Percentiles rank a stretch among this genome's conserved stretches.
Conservation (phyloP, 1,139 yeast genomes). For the Debaryomyces udenii region DNA sequence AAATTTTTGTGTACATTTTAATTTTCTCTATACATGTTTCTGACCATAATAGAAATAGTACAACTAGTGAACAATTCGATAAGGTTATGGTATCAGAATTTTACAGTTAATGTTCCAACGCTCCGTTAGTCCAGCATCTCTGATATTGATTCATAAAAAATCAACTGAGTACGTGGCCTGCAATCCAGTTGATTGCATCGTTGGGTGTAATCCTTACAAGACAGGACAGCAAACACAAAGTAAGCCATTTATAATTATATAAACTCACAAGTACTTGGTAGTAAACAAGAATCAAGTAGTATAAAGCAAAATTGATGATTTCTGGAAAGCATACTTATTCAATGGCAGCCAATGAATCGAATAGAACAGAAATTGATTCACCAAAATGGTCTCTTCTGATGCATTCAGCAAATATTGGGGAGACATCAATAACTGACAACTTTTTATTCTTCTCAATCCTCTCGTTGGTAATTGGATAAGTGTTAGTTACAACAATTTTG, state of each 20-base stretch:
- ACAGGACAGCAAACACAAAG: slow-evolving; percentile 4
- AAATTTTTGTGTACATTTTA: slow-evolving; percentile 2
- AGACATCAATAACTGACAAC: slow-evolving; percentile 86
- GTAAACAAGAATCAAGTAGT: slow-evolving; percentile 7
- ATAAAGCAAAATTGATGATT: slow-evolving; percentile 2
- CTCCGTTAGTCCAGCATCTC: slow-evolving; percentile 63
- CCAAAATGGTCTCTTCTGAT: slow-evolving; percentile 98
- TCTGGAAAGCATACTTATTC: slow-evolving; percentile 29
- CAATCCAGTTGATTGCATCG: slow-evolving; percentile 63
- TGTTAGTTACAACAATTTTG: slow-evolving; percentile 89
- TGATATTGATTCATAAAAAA: slow-evolving; percentile 16
- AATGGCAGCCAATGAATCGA: slow-evolving; percentile 79
- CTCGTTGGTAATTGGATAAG: slow-evolving; percentile 81
- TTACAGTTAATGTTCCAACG: slow-evolving; percentile 53
- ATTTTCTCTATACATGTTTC: not conserved
- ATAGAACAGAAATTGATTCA: slow-evolving; percentile 88
- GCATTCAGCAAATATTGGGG: slow-evolving; percentile 96
- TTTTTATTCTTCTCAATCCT: slow-evolving; percentile 60
- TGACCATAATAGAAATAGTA: slow-evolving; percentile 1
- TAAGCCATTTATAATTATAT: slow-evolving; percentile 4
- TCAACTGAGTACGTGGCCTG: slow-evolving; percentile 49
- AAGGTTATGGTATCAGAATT: slow-evolving; percentile 1
- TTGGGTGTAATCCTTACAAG: slow-evolving; percentile 33
- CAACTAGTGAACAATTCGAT: slow-evolving; percentile 5
- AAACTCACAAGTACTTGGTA: slow-evolving; percentile 4